Conservation (phyloP, 2,329 filamentous ascomycete species). For the Mycocentrospora acerina region DNA sequence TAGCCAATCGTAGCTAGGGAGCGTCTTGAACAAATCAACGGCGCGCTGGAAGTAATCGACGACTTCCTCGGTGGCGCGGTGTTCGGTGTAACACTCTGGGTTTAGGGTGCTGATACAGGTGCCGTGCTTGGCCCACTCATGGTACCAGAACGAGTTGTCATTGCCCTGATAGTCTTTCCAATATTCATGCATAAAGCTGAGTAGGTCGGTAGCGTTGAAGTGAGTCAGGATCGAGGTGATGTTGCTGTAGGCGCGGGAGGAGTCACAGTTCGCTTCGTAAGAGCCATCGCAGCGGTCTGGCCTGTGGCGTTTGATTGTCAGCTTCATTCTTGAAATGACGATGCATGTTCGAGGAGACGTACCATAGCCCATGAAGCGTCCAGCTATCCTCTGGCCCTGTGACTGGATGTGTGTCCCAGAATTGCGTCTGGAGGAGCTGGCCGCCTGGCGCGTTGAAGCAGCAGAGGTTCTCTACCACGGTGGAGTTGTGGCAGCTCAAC, state of each 20-base stretch:
- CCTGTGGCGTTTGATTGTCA: conserved; percentile 24
- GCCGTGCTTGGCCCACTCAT: conserved; percentile 73
- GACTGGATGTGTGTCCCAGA: conserved; percentile 70
- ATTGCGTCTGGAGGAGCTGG: conserved; percentile 72
- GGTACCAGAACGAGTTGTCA: conserved; percentile 67
- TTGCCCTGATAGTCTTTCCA: conserved; percentile 70
- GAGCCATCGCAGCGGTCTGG: conserved; percentile 65
- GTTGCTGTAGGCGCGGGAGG: conserved; percentile 62
- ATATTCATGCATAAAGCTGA: conserved; percentile 68
- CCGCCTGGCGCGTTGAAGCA: conserved; percentile 75
- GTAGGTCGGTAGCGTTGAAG: conserved; percentile 56
- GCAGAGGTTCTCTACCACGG: conserved; percentile 64
- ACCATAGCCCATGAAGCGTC: conserved; percentile 73
- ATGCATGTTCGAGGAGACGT: conserved; percentile 12
- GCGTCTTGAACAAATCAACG: conserved; percentile 64
- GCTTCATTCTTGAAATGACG: background rate
- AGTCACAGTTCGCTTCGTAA: conserved; percentile 67
- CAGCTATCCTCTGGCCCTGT: conserved; percentile 69
- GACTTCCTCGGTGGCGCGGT: conserved; percentile 62
- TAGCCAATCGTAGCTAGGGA: conserved; percentile 67
- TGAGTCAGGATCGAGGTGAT: conserved; percentile 63
- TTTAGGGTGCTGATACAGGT: conserved; percentile 72
- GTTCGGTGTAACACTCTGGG: conserved; percentile 62
- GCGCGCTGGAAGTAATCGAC: conserved; percentile 69
- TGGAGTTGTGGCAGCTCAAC: conserved; percentile 66